Conservation (phyloP, 306 rosid genomes). For the Dryas drummondii region DNA sequence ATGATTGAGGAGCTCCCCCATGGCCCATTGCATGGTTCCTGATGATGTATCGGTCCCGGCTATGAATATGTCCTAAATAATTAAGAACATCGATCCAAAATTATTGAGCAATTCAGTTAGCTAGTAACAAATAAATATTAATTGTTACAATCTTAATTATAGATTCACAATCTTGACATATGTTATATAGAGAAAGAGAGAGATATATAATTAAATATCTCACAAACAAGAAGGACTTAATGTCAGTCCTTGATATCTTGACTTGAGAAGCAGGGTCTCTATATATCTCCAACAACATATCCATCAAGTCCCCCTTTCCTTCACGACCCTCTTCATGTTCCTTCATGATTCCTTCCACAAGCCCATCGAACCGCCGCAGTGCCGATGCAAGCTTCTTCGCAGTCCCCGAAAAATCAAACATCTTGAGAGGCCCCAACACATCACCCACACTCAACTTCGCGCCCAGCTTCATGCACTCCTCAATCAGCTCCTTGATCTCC, state of each 20-base stretch:
- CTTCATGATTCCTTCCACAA: constrained; percentile 50
- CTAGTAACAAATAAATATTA: not conserved
- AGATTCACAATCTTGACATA: too few species aligned
- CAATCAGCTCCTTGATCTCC: constrained; percentile 36
- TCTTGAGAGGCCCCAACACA: constrained; percentile 52
- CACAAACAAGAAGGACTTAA: constrained; percentile 65
- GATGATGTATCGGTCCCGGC: constrained; percentile 54
- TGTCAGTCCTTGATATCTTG: constrained; percentile 45
- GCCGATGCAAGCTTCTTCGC: constrained; percentile 38
- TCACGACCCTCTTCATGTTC: constrained; percentile 45
- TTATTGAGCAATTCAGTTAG: not conserved
- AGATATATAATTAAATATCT: constrained; percentile 16
- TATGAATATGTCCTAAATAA: constrained; percentile 48
- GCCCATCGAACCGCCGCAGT: constrained; percentile 37
- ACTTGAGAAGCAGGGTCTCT: constrained; percentile 51
- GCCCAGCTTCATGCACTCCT: constrained; percentile 35
- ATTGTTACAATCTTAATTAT: too few species aligned
- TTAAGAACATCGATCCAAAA: not conserved
- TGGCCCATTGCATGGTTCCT: constrained; percentile 45
- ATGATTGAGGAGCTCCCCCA: constrained; percentile 44
- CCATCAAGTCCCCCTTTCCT: constrained; percentile 47
- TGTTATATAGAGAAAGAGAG: not conserved
- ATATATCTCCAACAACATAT: constrained; percentile 45
- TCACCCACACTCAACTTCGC: constrained; percentile 67
- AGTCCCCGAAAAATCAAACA: constrained; percentile 56